phyloP scores from a whole-genome alignment of 257 asterid species.

The Solanum rostratum region DNA sequence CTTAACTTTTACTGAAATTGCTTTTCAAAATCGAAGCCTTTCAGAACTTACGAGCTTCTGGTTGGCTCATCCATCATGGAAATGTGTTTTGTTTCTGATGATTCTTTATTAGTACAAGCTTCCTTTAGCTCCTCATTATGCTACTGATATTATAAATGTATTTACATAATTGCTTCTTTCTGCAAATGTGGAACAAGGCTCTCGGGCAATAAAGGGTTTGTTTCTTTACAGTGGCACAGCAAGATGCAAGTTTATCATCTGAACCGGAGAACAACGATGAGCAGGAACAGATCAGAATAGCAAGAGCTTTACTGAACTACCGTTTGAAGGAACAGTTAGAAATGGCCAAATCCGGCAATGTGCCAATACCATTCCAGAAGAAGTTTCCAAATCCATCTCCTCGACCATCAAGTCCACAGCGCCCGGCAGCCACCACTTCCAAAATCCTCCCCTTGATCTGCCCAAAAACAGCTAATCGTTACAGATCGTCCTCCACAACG shows the following conservation, averaged over 20 bases:
- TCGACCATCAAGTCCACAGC: constrained; percentile 59
- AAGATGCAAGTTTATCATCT: constrained; percentile 38
- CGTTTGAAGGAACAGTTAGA: constrained; percentile 27
- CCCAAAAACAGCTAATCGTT: constrained; percentile 21
- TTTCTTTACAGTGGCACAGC: constrained; percentile 47
- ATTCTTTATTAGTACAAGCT: neutral
- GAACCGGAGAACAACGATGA: constrained; percentile 58
- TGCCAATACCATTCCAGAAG: constrained; percentile 31
- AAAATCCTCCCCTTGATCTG: constrained; percentile 63
- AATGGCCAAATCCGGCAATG: constrained; percentile 6
- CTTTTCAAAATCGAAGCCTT: neutral
- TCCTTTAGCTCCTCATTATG: neutral
- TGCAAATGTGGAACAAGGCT: neutral
- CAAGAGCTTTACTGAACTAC: constrained; percentile 57
- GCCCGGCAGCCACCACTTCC: constrained; percentile 35
- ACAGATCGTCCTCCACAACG: constrained; percentile 13
- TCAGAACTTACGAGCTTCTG: neutral
- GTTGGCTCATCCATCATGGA: neutral
- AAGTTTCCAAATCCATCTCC: constrained; percentile 24
- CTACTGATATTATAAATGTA: neutral
- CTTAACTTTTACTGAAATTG: neutral
- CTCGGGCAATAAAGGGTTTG: neutral
- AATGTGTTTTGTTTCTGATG: neutral
- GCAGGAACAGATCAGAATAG: constrained; percentile 65
- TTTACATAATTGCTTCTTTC: neutral